A percentile compares a stretch with the other conserved stretches of the same genome.
Conservation (phyloP, 768 basidiomycete species). For the Termitomyces sp. region DNA sequence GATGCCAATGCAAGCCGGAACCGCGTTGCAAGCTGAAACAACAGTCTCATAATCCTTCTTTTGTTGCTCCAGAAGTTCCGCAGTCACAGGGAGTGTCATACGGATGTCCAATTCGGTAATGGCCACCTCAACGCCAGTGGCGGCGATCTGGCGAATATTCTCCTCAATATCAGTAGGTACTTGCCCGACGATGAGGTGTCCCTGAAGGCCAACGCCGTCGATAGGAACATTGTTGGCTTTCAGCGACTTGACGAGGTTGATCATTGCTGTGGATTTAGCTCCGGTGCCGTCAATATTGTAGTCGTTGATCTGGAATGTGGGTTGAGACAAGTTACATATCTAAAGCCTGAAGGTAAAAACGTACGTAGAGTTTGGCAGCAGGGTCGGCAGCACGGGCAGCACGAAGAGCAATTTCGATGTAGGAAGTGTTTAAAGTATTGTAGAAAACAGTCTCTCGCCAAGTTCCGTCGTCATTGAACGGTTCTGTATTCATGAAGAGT, state of each 20-base stretch:
- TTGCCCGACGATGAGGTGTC: conserved; percentile 57
- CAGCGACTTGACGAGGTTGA: conserved; percentile 47
- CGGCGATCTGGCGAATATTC: conserved; percentile 50
- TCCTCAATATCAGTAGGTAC: conserved; percentile 45
- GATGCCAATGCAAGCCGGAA: conserved; percentile 40
- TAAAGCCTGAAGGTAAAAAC: conserved; percentile 5
- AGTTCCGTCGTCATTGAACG: conserved; percentile 61
- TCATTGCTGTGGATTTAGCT: conserved; percentile 53
- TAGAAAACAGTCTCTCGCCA: conserved; percentile 52
- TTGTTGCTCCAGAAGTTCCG: conserved; percentile 50
- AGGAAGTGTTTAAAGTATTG: conserved; percentile 45
- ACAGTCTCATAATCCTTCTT: conserved; percentile 55
- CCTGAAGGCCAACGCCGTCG: conserved; percentile 60
- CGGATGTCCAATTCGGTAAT: conserved; percentile 70
- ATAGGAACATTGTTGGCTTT: conserved; percentile 46
- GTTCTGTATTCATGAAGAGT: conserved; percentile 35
- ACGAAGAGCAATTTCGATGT: conserved; percentile 47
- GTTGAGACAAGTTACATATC: background rate
- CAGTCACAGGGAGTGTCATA: conserved; percentile 50
- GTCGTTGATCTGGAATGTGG: conserved; percentile 29
- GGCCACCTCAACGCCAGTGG: conserved; percentile 62
- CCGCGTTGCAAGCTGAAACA: conserved; percentile 47
- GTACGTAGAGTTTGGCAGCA: conserved; percentile 52
- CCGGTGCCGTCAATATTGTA: conserved; percentile 41
- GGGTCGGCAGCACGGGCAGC: conserved; percentile 57